Evolutionary conservation across 2,329 filamentous ascomycete species (phyloP).

Genomic region (Colletotrichum chlorophyti): DNA sequence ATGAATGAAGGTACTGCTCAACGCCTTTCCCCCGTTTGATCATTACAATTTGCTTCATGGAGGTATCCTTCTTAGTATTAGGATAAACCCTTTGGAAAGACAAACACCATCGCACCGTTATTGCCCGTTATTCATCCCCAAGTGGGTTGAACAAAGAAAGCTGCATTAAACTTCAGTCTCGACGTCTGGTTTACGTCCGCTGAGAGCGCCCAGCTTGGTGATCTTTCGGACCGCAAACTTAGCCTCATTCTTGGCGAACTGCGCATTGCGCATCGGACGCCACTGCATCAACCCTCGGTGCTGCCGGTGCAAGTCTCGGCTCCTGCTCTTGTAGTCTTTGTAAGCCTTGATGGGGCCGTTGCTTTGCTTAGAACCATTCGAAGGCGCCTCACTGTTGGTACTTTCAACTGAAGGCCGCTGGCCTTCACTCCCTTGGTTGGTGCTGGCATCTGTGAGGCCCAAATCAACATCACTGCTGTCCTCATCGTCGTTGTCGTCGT

Average conservation of each 20-base stretch:
- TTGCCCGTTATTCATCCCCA: neutral
- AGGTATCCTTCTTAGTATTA: conserved; percentile 10
- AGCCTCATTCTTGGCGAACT: conserved; percentile 88
- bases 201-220: conserved; percentile 77
- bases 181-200: conserved; percentile 84
- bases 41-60: neutral
- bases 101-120: neutral
- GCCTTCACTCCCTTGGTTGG: conserved; percentile 36
- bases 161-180: conserved; percentile 73
- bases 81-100: neutral
- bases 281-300: conserved; percentile 95
- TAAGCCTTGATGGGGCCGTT: conserved; percentile 63
- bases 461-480: conserved; percentile 46
- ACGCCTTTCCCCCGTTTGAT: too few species aligned
- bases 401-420: conserved; percentile 48
- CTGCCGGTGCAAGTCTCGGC: conserved; percentile 80
- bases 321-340: conserved; percentile 71
- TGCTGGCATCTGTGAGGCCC: conserved; percentile 64
- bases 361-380: conserved; percentile 41
- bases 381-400: conserved; percentile 34
- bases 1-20: too few species aligned
- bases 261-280: conserved; percentile 84
- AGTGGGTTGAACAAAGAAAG: neutral
- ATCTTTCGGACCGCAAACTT: conserved; percentile 79
- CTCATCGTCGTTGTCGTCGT: conserved; percentile 44